These are phyloP conservation scores for Lentinula novae-zelandiae DNA, from an alignment of 1,284 basidiomycete species.

Conservation along the genomic window DNA sequence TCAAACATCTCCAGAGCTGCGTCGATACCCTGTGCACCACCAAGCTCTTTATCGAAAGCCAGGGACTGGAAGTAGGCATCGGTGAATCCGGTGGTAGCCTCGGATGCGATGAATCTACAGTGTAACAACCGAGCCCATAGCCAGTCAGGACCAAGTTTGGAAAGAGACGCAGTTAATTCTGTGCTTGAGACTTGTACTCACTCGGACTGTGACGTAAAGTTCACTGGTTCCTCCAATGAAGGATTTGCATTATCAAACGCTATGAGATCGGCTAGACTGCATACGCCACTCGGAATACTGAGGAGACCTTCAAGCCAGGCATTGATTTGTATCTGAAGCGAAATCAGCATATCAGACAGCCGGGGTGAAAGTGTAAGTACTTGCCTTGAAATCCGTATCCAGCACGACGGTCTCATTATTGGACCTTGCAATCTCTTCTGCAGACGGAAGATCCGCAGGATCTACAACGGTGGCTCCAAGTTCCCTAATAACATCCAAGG, in stretches of 20 bases:
- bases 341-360: background rate
- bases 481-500: constrained; percentile 39
- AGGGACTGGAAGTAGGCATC: constrained; percentile 46
- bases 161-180: constrained; percentile 5
- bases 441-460: constrained; percentile 57
- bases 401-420: constrained; percentile 54
- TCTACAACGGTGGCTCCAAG: constrained; percentile 62
- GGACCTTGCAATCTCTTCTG: constrained; percentile 44
- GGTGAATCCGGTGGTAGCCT: constrained; percentile 46
- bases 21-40: constrained; percentile 54
- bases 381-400: constrained; percentile 55
- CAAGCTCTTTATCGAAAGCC: constrained; percentile 47
- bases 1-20: constrained; percentile 45
- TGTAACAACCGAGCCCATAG: too few species aligned
- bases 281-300: constrained; percentile 50
- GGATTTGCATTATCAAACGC: constrained; percentile 49
- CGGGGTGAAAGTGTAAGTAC: background rate
- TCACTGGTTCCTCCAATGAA: constrained; percentile 43
- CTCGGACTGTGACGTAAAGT: constrained; percentile 46
- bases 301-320: constrained; percentile 40
- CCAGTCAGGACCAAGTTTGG: too few species aligned
- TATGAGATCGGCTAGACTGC: constrained; percentile 52
- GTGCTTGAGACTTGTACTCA: constrained; percentile 17
- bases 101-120: constrained; percentile 42
- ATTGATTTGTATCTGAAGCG: constrained; percentile 44